A percentile compares a stretch with the other conserved stretches of the same genome.
phyloP scores from a whole-genome alignment of 2,329 filamentous ascomycete genomes.

The Fusarium kyushuense region DNA sequence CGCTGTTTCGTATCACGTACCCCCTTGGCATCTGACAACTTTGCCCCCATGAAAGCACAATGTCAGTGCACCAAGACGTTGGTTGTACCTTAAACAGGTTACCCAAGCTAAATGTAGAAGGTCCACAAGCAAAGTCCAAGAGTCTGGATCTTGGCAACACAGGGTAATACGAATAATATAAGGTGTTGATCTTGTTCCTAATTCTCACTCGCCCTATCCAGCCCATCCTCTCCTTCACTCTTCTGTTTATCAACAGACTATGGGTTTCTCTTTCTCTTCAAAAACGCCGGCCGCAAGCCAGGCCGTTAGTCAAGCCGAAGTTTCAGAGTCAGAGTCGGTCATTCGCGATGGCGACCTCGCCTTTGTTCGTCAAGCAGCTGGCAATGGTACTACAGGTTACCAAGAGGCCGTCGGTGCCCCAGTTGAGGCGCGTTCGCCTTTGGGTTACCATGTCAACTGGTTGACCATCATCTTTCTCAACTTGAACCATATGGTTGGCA shows the following conservation, averaged over 20 bases:
- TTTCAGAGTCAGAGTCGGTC: neutral
- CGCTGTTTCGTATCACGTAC: neutral
- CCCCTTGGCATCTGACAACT: neutral
- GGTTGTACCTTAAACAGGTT: neutral
- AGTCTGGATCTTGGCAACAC: neutral
- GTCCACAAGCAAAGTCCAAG: neutral
- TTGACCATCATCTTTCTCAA: constrained; percentile 71
- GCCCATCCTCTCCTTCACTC: neutral
- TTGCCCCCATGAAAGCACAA: neutral
- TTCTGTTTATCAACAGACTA: neutral
- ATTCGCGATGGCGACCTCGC: constrained; percentile 41
- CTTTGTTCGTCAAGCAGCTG: constrained; percentile 50
- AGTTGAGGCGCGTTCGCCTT: constrained; percentile 67
- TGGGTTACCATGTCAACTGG: constrained; percentile 69
- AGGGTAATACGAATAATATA: neutral
- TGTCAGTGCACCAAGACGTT: neutral
- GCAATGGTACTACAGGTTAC: constrained; percentile 64
- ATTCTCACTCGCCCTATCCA: neutral
- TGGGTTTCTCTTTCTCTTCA: neutral
- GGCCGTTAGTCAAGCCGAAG: neutral
- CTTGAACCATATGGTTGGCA: constrained; percentile 72
- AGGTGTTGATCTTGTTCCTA: neutral
- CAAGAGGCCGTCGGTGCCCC: constrained; percentile 73
- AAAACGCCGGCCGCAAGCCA: neutral
- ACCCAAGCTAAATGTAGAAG: neutral